Base-by-base conservation (phyloP, 352 stramenopile species). In the Phytophthora aleatoria region DNA sequence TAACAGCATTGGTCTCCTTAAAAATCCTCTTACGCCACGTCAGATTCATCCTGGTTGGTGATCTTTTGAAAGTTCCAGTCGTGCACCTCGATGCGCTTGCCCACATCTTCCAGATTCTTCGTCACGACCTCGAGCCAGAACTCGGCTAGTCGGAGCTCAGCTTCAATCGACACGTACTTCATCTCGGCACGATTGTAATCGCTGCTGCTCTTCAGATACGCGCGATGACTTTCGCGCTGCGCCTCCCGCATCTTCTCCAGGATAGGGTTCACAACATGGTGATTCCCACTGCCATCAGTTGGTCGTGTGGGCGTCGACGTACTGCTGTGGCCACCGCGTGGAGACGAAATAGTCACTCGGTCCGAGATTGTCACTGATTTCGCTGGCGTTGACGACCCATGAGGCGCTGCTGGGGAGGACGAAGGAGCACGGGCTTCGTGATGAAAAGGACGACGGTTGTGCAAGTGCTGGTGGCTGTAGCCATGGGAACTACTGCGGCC, bases 31-130 rank as follows among this genome's bases (percentile, higher is more conserved):
- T 50, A 76, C 44, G 53, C 58, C 13, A 47, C 55, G 30, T 70
- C 48, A 13, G 38, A 43, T 26, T 73, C 76, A 48, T 69, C 59
- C 16, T 76, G 58, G 33, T 77, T 72, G 28, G 62, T 70, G 10
- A 84, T 77, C 57, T 85, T 86, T 55, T 89, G 81, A 27, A 89
- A 88, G 54, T 88, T 86, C 85, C 85, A 94, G 52, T 94, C 85
- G 45, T 91, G 84, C 8, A 85, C 57, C 48, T 94, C 84, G 15
- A 90, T 94, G 57, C 85, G 79, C 42, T 84, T 81, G 28, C 85
- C 85, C 15, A 92, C 85, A 54, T 91, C 83, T 35, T 87, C 81
- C 24, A 92, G 68, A 36, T 79, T 86, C 53, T 87, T 87, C 11
- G 79, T 79, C 27, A 82, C 62, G 33, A 85, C 68, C 15, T 74